Conservation (phyloP, 805 yeast genomes). For the Torulaspora microellipsoides region DNA sequence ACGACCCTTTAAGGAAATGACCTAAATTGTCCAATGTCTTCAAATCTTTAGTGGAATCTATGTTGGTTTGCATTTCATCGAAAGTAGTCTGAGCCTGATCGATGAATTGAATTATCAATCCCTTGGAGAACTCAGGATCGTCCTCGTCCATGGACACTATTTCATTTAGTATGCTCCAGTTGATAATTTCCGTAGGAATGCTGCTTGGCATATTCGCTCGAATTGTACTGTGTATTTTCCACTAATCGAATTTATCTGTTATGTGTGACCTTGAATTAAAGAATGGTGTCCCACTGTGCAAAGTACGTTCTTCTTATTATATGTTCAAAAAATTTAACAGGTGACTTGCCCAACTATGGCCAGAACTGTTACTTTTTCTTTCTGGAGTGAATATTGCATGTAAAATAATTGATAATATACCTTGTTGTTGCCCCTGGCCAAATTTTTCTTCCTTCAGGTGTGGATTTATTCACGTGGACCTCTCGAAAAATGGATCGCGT, state of each 20-base stretch:
- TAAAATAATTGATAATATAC: too few relatives aligned
- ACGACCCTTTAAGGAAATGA: conserved; percentile 91
- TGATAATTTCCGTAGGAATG: conserved; percentile 57
- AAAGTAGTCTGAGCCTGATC: conserved; percentile 87
- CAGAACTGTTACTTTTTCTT: too few relatives aligned
- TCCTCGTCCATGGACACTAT: conserved; percentile 94
- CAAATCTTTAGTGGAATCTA: conserved; percentile 41
- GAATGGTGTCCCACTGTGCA: too few relatives aligned
- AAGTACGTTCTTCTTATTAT: too few relatives aligned
- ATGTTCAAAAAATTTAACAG: too few relatives aligned
- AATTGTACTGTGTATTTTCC: too few relatives aligned
- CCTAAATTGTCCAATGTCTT: conserved; percentile 69
- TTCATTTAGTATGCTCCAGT: conserved; percentile 86
- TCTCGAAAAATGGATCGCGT: too few relatives aligned
- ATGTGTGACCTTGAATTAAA: too few relatives aligned
- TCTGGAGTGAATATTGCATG: too few relatives aligned
- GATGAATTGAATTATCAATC: conserved; percentile 75
- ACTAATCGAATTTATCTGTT: too few relatives aligned
- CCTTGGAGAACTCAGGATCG: conserved; percentile 81
- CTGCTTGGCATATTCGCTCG: neutral
- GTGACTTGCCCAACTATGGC: too few relatives aligned
- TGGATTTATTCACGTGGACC: too few relatives aligned
- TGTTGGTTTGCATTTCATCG: conserved; percentile 52
- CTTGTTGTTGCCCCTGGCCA: conserved; percentile 1
- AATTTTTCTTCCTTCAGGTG: neutral